Conservation (phyloP, 2,329 filamentous ascomycete species). For the Arthrobotrys musiformis region DNA sequence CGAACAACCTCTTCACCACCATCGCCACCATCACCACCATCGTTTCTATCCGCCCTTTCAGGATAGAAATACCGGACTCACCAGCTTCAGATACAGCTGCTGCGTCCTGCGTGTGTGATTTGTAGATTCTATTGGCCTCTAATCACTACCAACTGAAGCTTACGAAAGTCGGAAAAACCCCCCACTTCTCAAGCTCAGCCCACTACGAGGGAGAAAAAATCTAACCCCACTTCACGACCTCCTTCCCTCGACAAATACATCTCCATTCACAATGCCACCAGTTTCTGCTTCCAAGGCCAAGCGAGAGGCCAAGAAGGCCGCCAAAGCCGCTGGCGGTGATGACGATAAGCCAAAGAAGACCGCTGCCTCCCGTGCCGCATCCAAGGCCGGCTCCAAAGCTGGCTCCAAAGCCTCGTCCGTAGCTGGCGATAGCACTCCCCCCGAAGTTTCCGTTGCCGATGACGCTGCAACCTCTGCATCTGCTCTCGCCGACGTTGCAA, state of each 20-base stretch:
- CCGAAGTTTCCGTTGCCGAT: constrained; percentile 72
- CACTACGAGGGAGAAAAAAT: background rate
- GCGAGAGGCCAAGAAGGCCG: constrained; percentile 68
- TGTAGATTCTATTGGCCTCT: background rate
- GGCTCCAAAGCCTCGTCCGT: constrained; percentile 73
- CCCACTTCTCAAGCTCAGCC: constrained; percentile 42
- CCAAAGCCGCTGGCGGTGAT: constrained; percentile 65
- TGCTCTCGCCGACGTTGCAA: constrained; percentile 83
- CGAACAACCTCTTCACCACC: background rate
- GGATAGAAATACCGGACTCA: background rate
- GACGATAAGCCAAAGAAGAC: constrained; percentile 83
- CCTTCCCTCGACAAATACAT: background rate
- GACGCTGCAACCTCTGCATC: constrained; percentile 73
- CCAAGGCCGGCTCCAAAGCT: constrained; percentile 74
- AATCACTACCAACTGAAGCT: constrained; percentile 9
- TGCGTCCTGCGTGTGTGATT: background rate
- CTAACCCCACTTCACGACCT: background rate
- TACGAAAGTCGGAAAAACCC: constrained; percentile 14
- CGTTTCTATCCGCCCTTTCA: background rate
- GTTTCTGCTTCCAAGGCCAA: constrained; percentile 77
- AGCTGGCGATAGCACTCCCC: constrained; percentile 74
- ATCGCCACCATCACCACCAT: background rate
- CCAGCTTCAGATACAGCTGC: background rate
- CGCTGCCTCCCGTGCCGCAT: constrained; percentile 74
- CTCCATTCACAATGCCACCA: constrained; percentile 66